phyloP scores from a whole-genome alignment of 2,329 filamentous ascomycete genomes.

The Penicillium sp. region DNA sequence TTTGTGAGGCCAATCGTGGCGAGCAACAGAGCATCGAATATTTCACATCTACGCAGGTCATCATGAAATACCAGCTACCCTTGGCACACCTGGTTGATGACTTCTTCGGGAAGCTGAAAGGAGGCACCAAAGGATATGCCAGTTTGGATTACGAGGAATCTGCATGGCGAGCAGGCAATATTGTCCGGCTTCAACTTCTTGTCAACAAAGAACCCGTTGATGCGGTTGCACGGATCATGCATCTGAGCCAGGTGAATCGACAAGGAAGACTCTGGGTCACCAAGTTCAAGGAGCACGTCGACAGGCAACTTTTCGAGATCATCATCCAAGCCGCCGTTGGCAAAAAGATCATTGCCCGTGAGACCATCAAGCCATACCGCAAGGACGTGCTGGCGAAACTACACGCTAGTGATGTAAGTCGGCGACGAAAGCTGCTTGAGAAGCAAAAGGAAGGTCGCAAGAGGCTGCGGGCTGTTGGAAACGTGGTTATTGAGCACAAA shows the following conservation, averaged over 20 bases:
- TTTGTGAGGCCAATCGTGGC: conserved; percentile 88
- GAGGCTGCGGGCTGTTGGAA: conserved; percentile 74
- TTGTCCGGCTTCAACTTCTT: conserved; percentile 87
- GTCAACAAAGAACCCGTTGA: conserved; percentile 95
- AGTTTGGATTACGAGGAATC: conserved; percentile 96
- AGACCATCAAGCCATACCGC: conserved; percentile 93
- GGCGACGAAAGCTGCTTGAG: conserved; percentile 84
- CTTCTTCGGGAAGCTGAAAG: conserved; percentile 95
- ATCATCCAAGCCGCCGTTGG: conserved; percentile 90
- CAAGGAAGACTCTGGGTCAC: conserved; percentile 85
- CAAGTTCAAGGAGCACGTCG: conserved; percentile 96
- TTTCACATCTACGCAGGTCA: conserved; percentile 89
- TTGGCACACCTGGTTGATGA: conserved; percentile 91
- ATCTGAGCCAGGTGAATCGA: conserved; percentile 76
- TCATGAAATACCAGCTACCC: conserved; percentile 88
- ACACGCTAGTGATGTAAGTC: conserved; percentile 83
- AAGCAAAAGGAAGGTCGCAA: conserved; percentile 97
- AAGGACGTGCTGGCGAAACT: conserved; percentile 94
- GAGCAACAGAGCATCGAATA: conserved; percentile 86
- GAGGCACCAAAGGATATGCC: conserved; percentile 90
- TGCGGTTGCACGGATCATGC: conserved; percentile 88
- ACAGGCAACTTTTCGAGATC: conserved; percentile 95
- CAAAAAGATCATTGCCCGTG: conserved; percentile 79
- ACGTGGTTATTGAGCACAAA: conserved; percentile 93
- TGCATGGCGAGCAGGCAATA: conserved; percentile 76